Percentiles rank a stretch among this genome's conserved stretches.
Conservation (phyloP, 257 asterid genomes). For the Lavandula angustifolia region DNA sequence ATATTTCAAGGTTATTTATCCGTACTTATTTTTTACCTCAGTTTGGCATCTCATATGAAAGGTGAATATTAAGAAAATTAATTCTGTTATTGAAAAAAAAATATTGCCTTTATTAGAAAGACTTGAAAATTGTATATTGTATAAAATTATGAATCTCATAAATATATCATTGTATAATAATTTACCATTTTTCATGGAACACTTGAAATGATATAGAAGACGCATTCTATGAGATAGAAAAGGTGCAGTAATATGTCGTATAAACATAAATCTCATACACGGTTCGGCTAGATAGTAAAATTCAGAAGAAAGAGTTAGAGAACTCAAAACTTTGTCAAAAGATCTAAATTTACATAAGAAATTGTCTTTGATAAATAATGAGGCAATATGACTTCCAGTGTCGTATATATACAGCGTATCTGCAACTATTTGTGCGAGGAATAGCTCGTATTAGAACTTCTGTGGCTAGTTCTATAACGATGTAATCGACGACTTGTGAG, state of each 20-base stretch:
- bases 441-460: not conserved
- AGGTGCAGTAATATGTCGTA: too few relatives aligned
- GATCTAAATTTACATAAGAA: slow-evolving; percentile 9
- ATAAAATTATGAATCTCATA: too few relatives aligned
- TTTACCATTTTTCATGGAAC: too few relatives aligned
- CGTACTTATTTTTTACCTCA: not conserved
- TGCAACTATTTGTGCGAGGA: slow-evolving; percentile 9
- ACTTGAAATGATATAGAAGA: too few relatives aligned
- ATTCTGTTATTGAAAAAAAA: not conserved
- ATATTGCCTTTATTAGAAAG: too few relatives aligned
- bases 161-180: too few relatives aligned
- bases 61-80: not conserved
- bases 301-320: not conserved
- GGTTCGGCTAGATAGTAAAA: too few relatives aligned
- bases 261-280: too few relatives aligned
- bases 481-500: slow-evolving; percentile 51
- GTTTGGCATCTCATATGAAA: not conserved
- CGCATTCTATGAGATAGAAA: too few relatives aligned
- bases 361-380: not conserved
- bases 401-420: slow-evolving; percentile 26
- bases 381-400: slow-evolving; percentile 6
- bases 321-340: not conserved
- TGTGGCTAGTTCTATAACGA: slow-evolving; percentile 32
- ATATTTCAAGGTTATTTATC: not conserved
- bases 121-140: too few relatives aligned